Base-by-base conservation (phyloP, 2,329 filamentous ascomycete genomes). In the Uncinocarpus reesii region DNA sequence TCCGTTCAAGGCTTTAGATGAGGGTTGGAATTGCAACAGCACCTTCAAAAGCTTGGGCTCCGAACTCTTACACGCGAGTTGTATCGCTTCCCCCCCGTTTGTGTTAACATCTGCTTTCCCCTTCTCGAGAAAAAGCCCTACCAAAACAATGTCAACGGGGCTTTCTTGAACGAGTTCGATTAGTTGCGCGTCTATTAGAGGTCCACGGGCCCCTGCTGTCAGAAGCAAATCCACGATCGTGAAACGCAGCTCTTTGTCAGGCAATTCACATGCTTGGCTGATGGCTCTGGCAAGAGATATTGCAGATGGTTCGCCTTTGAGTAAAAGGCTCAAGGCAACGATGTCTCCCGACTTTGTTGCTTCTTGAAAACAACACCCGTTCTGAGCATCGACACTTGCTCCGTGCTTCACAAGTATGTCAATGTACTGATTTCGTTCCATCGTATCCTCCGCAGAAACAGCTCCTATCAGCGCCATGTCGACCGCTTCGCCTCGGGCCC, bases 321-420 rank as follows among this genome's bases (percentile, higher is more conserved):
- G 46, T 7, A 56, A 48, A n/a, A 56, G 6, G 15, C 48, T 53
- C 3, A 55, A 23, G 16, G 47, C 23, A 42, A 47, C 34, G 6
- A 56, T 34, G 38, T 56, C 53, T 16, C 54, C 54, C 21, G 37
- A 18, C 16, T 37, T 45, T 15, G 48, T 49, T 15, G 49, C 41
- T 48, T 52, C 44, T 23, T 48, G 43, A 16, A 56, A 51, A 21
- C 54, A 56, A 38, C 52, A 52, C 2, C 54, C 54, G 23, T 42
- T 35, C 7, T 44, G 18, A 36, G 44, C 32, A 34, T 56, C 52
- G 1, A 56, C 54, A 36, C 55, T 47, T 18, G 49, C 51, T 7
- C 54, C 53, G 24, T 53, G 42, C 15, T 18, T 49, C 28, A 56
- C 53, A 21, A 55, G 48, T n/a, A 50, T 16, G 15, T 53, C 47